These are phyloP conservation scores for Epicoccum sorghinum DNA, from an alignment of 2,329 filamentous ascomycete genomes.

Conservation along the genomic window DNA sequence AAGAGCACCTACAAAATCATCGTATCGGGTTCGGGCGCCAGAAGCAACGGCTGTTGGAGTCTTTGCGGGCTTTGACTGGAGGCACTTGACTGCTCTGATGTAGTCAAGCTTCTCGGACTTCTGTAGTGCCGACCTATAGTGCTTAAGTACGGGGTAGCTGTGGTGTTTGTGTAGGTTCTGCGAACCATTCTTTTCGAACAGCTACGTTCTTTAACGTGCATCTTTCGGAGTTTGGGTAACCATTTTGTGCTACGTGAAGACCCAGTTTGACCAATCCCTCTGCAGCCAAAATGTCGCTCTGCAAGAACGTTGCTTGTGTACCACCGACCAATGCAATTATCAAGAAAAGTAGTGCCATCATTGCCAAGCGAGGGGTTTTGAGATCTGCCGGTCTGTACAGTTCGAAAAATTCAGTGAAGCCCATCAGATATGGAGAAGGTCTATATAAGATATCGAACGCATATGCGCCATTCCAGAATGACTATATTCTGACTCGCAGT, in stretches of 20 bases:
- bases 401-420: background rate
- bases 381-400: background rate
- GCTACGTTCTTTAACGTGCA: slow-evolving; percentile 49
- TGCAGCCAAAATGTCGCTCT: slow-evolving; percentile 44
- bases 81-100: slow-evolving; percentile 41
- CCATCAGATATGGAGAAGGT: no score
- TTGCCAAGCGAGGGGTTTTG: no score
- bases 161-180: background rate
- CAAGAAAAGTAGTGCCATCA: no score
- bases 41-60: slow-evolving; percentile 31
- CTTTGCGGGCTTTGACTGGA: slow-evolving; percentile 28
- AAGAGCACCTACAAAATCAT: slow-evolving; percentile 32
- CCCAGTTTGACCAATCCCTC: slow-evolving; percentile 44
- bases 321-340: background rate
- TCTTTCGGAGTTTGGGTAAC: slow-evolving; percentile 28
- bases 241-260: slow-evolving; percentile 29
- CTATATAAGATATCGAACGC: no score
- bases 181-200: slow-evolving; percentile 53
- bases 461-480: no score
- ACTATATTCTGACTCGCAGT: no score
- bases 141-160: background rate
- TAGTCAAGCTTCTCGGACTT: slow-evolving; percentile 32
- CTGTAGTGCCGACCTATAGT: slow-evolving; percentile 25
- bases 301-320: slow-evolving; percentile 9
- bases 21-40: slow-evolving; percentile 39